These are phyloP conservation scores for Nothomitra cinnamomea DNA, from an alignment of 2,329 filamentous ascomycete genomes.

Conservation along the genomic window DNA sequence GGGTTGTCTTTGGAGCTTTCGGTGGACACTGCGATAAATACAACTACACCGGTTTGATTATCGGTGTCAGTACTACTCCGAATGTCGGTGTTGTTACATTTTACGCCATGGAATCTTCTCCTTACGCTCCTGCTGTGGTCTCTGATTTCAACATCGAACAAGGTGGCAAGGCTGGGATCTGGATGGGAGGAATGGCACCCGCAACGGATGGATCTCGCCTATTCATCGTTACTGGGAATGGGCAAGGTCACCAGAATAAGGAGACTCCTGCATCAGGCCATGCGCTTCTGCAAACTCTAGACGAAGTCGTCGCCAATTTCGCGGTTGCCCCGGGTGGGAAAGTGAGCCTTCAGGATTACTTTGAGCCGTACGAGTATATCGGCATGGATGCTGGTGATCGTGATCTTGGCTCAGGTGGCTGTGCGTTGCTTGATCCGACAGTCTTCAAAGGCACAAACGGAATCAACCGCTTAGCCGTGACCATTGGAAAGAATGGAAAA, in stretches of 20 bases:
- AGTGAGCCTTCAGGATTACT: conserved; percentile 33
- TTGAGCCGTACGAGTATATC: conserved; percentile 36
- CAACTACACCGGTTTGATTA: conserved; percentile 37
- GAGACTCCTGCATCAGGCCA: conserved; percentile 16
- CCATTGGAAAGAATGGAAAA: conserved; percentile 34
- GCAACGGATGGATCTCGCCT: conserved; percentile 16
- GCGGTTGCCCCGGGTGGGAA: conserved; percentile 21
- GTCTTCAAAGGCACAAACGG: conserved; percentile 27
- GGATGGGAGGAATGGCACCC: conserved; percentile 17
- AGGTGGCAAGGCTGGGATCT: conserved; percentile 14
- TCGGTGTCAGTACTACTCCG: conserved; percentile 30
- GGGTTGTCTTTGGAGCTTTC: conserved; percentile 34
- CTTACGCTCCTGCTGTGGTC: conserved; percentile 6
- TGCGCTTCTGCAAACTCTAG: conserved; percentile 13
- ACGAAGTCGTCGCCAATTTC: conserved; percentile 12
- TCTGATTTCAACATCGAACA: conserved; percentile 5
- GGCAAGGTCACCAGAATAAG: conserved; percentile 16
- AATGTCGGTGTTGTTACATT: conserved; percentile 14
- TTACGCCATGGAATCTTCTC: conserved; percentile 12
- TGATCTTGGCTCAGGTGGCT: conserved; percentile 29
- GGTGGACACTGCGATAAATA: conserved; percentile 39
- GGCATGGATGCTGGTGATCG: conserved; percentile 32
- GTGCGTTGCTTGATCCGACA: conserved; percentile 27
- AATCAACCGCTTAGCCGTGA: conserved; percentile 30
- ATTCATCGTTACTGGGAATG: conserved; percentile 17